Evolutionary conservation across 345 rosid species (phyloP), one percentile per base, ranked within the genome.

Genomic region (Linum lewisii): DNA sequence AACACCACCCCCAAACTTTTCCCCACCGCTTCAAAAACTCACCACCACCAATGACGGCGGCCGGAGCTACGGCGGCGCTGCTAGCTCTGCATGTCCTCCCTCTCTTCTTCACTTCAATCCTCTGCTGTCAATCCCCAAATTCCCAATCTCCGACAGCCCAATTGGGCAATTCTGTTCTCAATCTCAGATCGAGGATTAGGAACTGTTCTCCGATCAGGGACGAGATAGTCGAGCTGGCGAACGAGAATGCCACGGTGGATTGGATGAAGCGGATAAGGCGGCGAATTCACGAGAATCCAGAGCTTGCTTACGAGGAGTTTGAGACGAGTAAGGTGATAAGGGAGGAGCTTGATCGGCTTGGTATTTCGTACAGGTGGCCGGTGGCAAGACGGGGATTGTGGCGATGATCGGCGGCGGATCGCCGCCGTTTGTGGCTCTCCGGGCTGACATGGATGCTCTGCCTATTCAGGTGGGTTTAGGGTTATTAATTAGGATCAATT

Each of bases 391-490:
- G 11, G 90, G 90, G 11, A 75, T 84, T 1, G 84, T 84, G 34
- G 90, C 83, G 23, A 59, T 56, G 0, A 57, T 84, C 52, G 90
- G 90, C 11, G 73, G 84, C 16, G 83, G 84, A 1, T 78, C 77
- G 14, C 69, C 80, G 3, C 86, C 90, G 7, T 78, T 79, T 54
- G 81, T 76, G 29, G 90, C 86, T 47, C 70, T 84, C 1, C 72
- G 90, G 70, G 90, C 90, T 22, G 90, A 84, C 54, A 84, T 81
- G 84, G 90, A 84, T 52, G 90, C 90, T 61, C 59, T 84, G 68
- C 86, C 90, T 11, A 79, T 84, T 49, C 90, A 78, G 83, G 90
- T 84, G 7, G 20, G 45, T 22, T 24, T n/a, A n/a, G 50, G 58
- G 7, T 47, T 51, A 37, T 18, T n/a, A 24, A 37, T 53, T 22